Conservation (phyloP, 1,139 yeast species). For the Yamadazyma aaseri region DNA sequence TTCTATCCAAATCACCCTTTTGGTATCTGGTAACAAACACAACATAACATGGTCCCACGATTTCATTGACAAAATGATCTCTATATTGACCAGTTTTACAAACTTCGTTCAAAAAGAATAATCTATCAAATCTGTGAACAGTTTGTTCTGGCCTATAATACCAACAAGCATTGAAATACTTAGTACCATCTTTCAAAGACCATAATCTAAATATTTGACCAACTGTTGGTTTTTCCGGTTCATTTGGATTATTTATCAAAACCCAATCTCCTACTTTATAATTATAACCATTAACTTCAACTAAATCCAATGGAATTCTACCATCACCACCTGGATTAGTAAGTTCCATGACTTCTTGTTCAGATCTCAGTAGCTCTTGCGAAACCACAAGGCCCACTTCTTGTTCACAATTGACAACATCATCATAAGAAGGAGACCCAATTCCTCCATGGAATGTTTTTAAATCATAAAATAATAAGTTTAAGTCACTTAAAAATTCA, state of each 20-base stretch:
- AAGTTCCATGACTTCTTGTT: constrained; percentile 69
- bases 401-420: constrained; percentile 60
- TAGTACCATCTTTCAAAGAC: constrained; percentile 80
- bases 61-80: constrained; percentile 86
- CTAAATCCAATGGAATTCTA: constrained; percentile 74
- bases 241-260: constrained; percentile 80
- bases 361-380: constrained; percentile 77
- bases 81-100: constrained; percentile 96
- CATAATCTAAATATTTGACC: constrained; percentile 93
- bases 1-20: constrained; percentile 86
- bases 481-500: constrained; percentile 72
- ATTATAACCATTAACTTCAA: constrained; percentile 66
- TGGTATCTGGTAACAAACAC: constrained; percentile 92
- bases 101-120: constrained; percentile 90
- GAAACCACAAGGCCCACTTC: constrained; percentile 61
- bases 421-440: constrained; percentile 57
- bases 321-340: constrained; percentile 59
- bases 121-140: constrained; percentile 84
- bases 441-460: constrained; percentile 59
- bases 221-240: constrained; percentile 83
- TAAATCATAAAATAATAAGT: constrained; percentile 71
- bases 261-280: constrained; percentile 97
- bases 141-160: constrained; percentile 97
- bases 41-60: constrained; percentile 91
- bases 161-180: constrained; percentile 96